Evolutionary conservation across 163 green algal species (phyloP).

Genomic region (Scenedesmus sp.): DNA sequence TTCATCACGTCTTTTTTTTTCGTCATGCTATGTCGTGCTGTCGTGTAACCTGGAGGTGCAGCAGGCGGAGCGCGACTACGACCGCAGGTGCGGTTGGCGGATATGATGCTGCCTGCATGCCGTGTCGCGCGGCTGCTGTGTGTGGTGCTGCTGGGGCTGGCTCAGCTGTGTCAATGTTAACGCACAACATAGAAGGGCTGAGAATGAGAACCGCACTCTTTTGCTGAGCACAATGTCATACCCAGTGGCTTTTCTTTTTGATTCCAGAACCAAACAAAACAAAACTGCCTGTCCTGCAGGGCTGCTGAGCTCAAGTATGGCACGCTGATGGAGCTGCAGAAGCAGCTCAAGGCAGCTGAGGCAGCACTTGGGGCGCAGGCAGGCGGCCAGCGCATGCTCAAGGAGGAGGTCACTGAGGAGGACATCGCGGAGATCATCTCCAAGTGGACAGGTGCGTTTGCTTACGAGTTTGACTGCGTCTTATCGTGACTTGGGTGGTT

Average conservation of each 20-base stretch:
- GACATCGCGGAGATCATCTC: slow-evolving; percentile 95
- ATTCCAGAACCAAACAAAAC: too few relatives aligned
- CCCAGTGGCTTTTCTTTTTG: too few relatives aligned
- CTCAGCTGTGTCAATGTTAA: too few relatives aligned
- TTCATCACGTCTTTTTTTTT: slow-evolving; percentile 78
- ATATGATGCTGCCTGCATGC: slow-evolving; percentile 6
- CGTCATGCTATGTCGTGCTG: not conserved
- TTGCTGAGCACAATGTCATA: too few relatives aligned
- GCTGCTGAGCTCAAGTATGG: slow-evolving; percentile 95
- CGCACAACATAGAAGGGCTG: too few relatives aligned
- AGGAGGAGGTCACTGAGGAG: slow-evolving; percentile 94
- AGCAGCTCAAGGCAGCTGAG: slow-evolving; percentile 80
- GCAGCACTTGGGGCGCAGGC: slow-evolving; percentile 56
- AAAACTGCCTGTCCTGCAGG: slow-evolving; percentile 31
- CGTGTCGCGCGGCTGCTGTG: not conserved
- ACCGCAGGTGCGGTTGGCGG: slow-evolving; percentile 13
- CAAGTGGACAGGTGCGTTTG: slow-evolving; percentile 81
- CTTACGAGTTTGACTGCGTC: slow-evolving; percentile 19
- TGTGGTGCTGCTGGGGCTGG: not conserved
- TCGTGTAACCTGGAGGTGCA: not conserved
- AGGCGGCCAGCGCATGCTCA: slow-evolving; percentile 72
- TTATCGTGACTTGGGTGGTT: not conserved
- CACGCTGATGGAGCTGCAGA: slow-evolving; percentile 84
- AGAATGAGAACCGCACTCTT: too few relatives aligned
- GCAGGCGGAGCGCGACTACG: not conserved